Base-by-base conservation (phyloP, 164 flowering plant genomes). In the Chloranthus sessilifolius region DNA sequence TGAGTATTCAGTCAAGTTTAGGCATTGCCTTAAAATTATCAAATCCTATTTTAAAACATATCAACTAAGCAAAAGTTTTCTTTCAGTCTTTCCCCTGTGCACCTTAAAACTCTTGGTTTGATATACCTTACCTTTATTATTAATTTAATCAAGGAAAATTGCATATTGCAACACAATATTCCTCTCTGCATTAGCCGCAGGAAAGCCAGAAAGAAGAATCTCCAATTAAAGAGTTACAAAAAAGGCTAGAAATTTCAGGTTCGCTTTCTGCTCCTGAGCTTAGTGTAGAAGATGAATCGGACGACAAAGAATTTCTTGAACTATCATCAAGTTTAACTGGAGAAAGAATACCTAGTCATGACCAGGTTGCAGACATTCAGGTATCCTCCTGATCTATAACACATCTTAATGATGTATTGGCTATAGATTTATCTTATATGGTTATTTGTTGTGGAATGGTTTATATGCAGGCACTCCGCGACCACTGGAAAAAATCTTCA, bases 231-330 rank as follows among this genome's bases (percentile, higher is more conserved):
- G 92, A 85, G 59, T 58, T 94, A 24, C 76, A 62, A 39, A 85
- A 65, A 59, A 81, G 67, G 58, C 53, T 85, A 26, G 80, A 69
- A 54, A 63, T 82, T 49, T 65, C 74, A 28, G 66, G 60, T 53
- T 59, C 80, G 26, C 47, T 68, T 55, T 55, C 78, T 26, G 47
- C 58, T 56, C 39, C 59, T 12, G 69, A 78, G 56, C 53, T 60
- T 59, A 74, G 52, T 46, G 55, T 94, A 41, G 28, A 74, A 5
- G 79, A 89, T 37, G 99, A 82, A 67, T 56, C 43, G 33, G 85
- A 75, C 49, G 99, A 89, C 58, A 71, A 52, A 60, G 95, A 89
- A 62, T 72, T 87, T 53, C 56, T 79, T 61, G 88, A 87, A 47
- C 64, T 83, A 30, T 88, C 88, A 37, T 70, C 70, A 40, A 74